phyloP scores from a whole-genome alignment of 1,284 basidiomycete species.

The Cyathus pygmaeus region DNA sequence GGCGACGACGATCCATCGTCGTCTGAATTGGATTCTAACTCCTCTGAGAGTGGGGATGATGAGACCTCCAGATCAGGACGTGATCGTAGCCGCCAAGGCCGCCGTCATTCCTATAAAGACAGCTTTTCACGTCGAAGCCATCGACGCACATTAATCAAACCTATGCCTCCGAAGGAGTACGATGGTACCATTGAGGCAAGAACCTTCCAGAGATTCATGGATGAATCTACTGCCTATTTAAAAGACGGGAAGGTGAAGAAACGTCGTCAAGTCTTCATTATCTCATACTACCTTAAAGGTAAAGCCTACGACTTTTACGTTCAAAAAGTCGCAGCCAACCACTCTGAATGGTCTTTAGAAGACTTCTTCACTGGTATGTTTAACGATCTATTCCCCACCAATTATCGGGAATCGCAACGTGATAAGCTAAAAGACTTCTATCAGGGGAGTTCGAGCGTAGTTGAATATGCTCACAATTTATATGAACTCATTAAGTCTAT shows the following conservation, averaged over 20 bases:
- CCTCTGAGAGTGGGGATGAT: background rate
- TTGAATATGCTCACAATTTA: constrained; percentile 24
- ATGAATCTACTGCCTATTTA: constrained; percentile 38
- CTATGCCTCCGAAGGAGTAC: constrained; percentile 36
- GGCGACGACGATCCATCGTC: too few species aligned
- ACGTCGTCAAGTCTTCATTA: constrained; percentile 28
- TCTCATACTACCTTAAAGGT: constrained; percentile 39
- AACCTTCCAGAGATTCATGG: constrained; percentile 38
- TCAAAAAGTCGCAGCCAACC: constrained; percentile 34
- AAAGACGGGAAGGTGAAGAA: constrained; percentile 27
- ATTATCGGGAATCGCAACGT: constrained; percentile 39
- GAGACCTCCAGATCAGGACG: too few species aligned
- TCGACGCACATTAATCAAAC: constrained; percentile 18
- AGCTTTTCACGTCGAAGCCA: background rate
- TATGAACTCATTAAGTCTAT: constrained; percentile 35
- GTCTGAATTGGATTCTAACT: too few species aligned
- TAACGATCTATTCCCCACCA: constrained; percentile 54
- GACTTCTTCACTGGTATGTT: constrained; percentile 50
- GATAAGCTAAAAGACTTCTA: constrained; percentile 23
- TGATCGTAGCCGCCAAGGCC: background rate
- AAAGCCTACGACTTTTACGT: constrained; percentile 53
- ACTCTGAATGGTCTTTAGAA: constrained; percentile 30
- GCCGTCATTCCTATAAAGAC: background rate
- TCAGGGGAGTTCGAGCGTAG: constrained; percentile 26
- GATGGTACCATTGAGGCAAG: constrained; percentile 33